Evolutionary conservation across 2,329 filamentous ascomycete species (phyloP).

Genomic region (Claviceps citrina): DNA sequence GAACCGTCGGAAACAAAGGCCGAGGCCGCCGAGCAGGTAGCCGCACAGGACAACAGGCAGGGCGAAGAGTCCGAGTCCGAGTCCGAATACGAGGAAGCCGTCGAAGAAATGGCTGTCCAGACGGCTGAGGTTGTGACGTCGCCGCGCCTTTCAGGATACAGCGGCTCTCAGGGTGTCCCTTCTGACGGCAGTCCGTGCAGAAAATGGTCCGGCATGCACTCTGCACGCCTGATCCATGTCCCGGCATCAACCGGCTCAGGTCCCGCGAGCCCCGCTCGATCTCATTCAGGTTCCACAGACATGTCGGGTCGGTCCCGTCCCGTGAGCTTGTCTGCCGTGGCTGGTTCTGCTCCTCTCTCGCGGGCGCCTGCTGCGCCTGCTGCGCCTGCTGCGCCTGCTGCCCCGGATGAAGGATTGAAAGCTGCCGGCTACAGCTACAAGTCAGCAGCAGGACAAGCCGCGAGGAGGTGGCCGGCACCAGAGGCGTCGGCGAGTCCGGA

Average conservation of each 20-base stretch:
- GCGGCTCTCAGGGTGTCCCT: conserved; percentile 32
- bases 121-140: conserved; percentile 43
- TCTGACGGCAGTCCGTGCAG: conserved; percentile 29
- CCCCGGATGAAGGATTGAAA: conserved; percentile 17
- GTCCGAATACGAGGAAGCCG: conserved; percentile 23
- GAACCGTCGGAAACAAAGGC: conserved; percentile 2
- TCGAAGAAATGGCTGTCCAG: conserved; percentile 35
- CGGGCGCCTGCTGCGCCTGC: too few species aligned
- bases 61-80: conserved; percentile 5
- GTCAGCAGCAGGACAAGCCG: background rate
- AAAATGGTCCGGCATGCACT: conserved; percentile 34
- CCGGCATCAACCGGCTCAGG: conserved; percentile 35
- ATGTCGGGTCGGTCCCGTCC: conserved; percentile 26
- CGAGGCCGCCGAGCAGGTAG: background rate
- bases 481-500: background rate
- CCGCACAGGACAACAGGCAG: background rate
- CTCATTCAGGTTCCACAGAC: conserved; percentile 34
- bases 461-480: background rate
- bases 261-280: conserved; percentile 34
- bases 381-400: too few species aligned
- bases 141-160: conserved; percentile 38
- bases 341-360: conserved; percentile 22
- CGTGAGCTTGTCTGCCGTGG: conserved; percentile 25
- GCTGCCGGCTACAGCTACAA: background rate
- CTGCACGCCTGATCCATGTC: conserved; percentile 44